Base-by-base conservation (phyloP, 352 stramenopile genomes). In the Thalassiosira allenii region DNA sequence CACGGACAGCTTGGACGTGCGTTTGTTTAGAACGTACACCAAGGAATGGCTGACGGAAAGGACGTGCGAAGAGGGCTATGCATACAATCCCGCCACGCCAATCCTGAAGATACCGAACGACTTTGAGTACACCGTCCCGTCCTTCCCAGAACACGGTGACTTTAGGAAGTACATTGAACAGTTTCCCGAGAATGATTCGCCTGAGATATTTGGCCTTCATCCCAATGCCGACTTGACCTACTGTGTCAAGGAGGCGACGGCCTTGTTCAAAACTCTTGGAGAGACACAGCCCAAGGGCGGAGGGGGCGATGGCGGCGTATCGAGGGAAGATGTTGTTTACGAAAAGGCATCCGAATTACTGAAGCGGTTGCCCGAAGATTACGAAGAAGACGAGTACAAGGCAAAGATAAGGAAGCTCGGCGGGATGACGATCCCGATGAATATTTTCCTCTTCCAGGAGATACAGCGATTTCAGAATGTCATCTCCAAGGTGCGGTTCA, bases 401-500 rank as follows among this genome's bases (percentile, higher is more conserved):
- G 91, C 91, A 61, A 98, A 98, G 86, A 98, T 99, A 77, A 95
- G 96, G 79, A 98, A 98, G 77, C 80, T 98, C 1, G 96, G 96
- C 2, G 97, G 97, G 0, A 94, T 99, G 51, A 94, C 95, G 53
- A 96, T 98, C 56, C 97, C 97, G 23, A 92, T 99, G 68, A 99
- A 99, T 73, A 98, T 99, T 63, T 99, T 99, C 83, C 87, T 99
- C 23, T 99, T 98, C 90, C 96, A 98, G 91, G 97, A 99, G 82
- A 98, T 99, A 66, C 96, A 99, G 85, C 93, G 97, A 0, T 89
- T 99, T 51, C 96, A 99, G 79, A 93, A 92, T 41, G 97, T 99
- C 37, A 96, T 99, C 67, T 90, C 92, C 59, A 98, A 98, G 86
- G 97, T 99, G 43, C 92, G 96, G 37, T 97, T 95, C 66, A 98